phyloP scores from a whole-genome alignment of 768 basidiomycete genomes.

The Saitozyma sp. region DNA sequence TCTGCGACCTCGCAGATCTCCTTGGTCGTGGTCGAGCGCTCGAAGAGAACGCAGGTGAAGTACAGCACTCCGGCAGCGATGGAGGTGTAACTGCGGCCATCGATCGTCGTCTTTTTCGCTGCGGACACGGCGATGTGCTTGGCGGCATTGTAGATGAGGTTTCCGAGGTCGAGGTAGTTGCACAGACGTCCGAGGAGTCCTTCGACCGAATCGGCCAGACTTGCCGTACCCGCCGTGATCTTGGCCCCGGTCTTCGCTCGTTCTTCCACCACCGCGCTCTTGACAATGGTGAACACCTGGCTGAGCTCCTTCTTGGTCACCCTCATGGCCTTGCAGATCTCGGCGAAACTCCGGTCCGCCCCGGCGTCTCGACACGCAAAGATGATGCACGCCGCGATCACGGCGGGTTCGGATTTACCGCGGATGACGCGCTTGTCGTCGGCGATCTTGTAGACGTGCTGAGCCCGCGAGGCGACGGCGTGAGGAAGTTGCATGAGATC shows the following conservation, averaged over 20 bases:
- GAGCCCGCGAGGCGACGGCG: slow-evolving; percentile 91
- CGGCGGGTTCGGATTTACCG: slow-evolving; percentile 86
- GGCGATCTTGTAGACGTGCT: slow-evolving; percentile 94
- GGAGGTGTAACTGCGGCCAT: slow-evolving; percentile 93
- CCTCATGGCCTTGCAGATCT: slow-evolving; percentile 88
- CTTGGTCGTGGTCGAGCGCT: slow-evolving; percentile 66
- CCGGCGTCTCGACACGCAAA: slow-evolving; percentile 94
- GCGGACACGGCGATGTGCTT: slow-evolving; percentile 50
- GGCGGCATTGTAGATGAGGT: slow-evolving; percentile 45
- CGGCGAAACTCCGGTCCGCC: slow-evolving; percentile 92
- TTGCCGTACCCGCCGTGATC: slow-evolving; percentile 21
- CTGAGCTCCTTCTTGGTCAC: slow-evolving; percentile 93
- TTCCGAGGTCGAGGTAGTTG: slow-evolving; percentile 46
- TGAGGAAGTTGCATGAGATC: slow-evolving; percentile 92
- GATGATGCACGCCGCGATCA: slow-evolving; percentile 97
- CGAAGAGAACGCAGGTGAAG: slow-evolving; percentile 81
- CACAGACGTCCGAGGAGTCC: slow-evolving; percentile 39
- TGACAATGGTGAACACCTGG: slow-evolving; percentile 65
- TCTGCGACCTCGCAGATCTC: slow-evolving; percentile 90
- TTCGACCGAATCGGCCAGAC: slow-evolving; percentile 27
- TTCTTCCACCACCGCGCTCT: slow-evolving; percentile 74
- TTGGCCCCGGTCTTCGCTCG: neutral
- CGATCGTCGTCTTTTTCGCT: slow-evolving; percentile 58
- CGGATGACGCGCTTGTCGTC: slow-evolving; percentile 83
- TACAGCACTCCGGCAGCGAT: slow-evolving; percentile 96